These are phyloP conservation scores for Lophium mytilinum DNA, from an alignment of 495 filamentous ascomycete genomes.

Conservation along the genomic window DNA sequence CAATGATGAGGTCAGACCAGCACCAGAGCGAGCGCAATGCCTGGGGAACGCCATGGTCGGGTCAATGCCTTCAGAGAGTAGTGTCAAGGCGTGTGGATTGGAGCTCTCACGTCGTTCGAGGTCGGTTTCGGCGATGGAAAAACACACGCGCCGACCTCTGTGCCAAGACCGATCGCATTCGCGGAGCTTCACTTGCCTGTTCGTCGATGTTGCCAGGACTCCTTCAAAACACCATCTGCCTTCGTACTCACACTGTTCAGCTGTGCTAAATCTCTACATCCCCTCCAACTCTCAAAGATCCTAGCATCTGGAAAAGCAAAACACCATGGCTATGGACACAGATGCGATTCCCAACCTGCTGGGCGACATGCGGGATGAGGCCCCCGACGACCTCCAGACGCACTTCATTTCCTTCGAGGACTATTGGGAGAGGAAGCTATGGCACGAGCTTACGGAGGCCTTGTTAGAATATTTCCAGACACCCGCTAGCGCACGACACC, in stretches of 20 bases:
- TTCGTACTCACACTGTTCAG: neutral
- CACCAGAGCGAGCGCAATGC: conserved; percentile 22
- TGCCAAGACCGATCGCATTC: neutral
- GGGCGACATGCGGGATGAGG: conserved; percentile 70
- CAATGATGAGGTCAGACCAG: conserved; percentile 15
- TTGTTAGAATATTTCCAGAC: conserved; percentile 84
- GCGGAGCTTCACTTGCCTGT: too few relatives aligned
- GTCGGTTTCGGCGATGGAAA: neutral
- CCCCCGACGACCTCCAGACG: conserved; percentile 78
- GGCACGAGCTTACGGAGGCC: conserved; percentile 93
- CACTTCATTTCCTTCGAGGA: conserved; percentile 91
- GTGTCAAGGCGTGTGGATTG: neutral
- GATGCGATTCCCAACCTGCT: conserved; percentile 90
- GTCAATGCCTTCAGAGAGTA: conserved; percentile 16
- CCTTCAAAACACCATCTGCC: too few relatives aligned
- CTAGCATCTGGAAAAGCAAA: conserved; percentile 4
- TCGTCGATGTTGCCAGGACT: too few relatives aligned
- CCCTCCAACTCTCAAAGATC: neutral
- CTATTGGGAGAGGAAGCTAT: conserved; percentile 96
- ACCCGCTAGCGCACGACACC: conserved; percentile 69
- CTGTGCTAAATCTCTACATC: neutral
- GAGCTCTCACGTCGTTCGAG: neutral
- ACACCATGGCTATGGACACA: conserved; percentile 69
- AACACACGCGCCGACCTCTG: neutral
- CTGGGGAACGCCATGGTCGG: conserved; percentile 21